Conservation (phyloP, 129 eudicot genomes). For the Erigeron canadensis region DNA sequence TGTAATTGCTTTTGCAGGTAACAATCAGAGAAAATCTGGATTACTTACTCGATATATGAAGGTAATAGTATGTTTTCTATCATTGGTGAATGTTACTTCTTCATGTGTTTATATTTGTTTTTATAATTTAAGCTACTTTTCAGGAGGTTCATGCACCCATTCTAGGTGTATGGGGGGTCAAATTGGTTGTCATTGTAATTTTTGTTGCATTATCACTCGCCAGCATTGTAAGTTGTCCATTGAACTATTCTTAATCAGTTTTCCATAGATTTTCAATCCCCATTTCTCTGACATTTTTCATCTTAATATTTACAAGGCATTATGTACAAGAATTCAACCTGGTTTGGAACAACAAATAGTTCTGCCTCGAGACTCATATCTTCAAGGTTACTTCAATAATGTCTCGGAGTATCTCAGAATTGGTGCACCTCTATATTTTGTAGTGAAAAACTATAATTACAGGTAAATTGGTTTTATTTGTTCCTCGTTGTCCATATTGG, state of each 20-base stretch:
- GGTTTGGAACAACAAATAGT: slow-evolving; percentile 98
- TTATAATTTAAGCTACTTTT: slow-evolving; percentile 17
- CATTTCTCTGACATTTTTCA: slow-evolving; percentile 13
- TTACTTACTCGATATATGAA: slow-evolving; percentile 88
- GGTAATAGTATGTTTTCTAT: slow-evolving; percentile 42
- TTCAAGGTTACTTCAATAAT: slow-evolving; percentile 93
- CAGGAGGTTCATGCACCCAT: slow-evolving; percentile 97
- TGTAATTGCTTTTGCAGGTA: slow-evolving; percentile 42
- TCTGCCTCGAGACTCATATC: slow-evolving; percentile 97
- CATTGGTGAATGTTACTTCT: slow-evolving; percentile 12
- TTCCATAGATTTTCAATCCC: slow-evolving; percentile 11
- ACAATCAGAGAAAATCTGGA: slow-evolving; percentile 61
- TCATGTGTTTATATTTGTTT: slow-evolving; percentile 15
- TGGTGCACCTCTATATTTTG: slow-evolving; percentile 95
- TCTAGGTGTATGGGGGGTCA: slow-evolving; percentile 78
- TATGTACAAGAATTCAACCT: slow-evolving; percentile 93
- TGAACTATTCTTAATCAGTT: background rate
- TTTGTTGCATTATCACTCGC: slow-evolving; percentile 85
- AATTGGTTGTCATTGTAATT: slow-evolving; percentile 58
- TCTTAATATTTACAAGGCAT: slow-evolving; percentile 51
- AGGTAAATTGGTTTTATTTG: slow-evolving; percentile 33
- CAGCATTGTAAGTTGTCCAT: slow-evolving; percentile 74
- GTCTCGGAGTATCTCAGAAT: slow-evolving; percentile 80
- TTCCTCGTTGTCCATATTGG: background rate
- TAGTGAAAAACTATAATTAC: slow-evolving; percentile 82